Base-by-base conservation (phyloP, 495 filamentous ascomycete genomes). In the Hypomontagnella submonticulosa region DNA sequence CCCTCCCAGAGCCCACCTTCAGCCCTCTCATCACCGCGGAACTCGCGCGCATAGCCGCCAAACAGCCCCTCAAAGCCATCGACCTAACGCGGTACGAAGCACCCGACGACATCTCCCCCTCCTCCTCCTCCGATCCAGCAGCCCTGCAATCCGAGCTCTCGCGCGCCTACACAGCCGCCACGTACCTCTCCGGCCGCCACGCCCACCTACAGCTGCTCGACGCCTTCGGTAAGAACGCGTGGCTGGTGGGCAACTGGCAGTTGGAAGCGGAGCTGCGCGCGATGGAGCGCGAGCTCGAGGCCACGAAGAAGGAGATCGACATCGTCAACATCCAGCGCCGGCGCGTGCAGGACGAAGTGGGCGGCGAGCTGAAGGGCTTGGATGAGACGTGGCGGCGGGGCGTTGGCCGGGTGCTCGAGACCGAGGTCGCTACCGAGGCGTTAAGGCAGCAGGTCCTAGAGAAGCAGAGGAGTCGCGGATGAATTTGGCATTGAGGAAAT, bases 71-170 rank as follows among this genome's bases (percentile, higher is more conserved):
- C 3, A 70, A 75, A 9, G 91, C 85, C 41, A 90, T 98, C 70
- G 92, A 97, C 75, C 77, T 91, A 1, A 75, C 83, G 18, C 92
- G 94, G 66, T 98, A 98, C 82, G 90, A 96, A 77, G 85, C 87
- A 11, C 77, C 81, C 16, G 47, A 71, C 37, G 42, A 54, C 9
- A 50, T 55, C 48, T 6, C 53, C 57, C 49, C 63, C 53, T 20
- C 70, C 52, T 50, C 73, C 5, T 55, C 61, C n/a, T 1, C 65
- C 12, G 15, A 48, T 19, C 42, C 69, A 6, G 62, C 71, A 18
- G 57, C 58, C 33, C 76, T 74, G n/a, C 62, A 47, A 23, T 57
- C 67, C 1, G 16, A 57, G 7, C 75, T 82, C 6, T 34, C 65
- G 2, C 75, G 76, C 40, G 85, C 91, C 42, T 91, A 92, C 80